A percentile compares a stretch with the other conserved stretches of the same genome.
Evolutionary conservation across 2,329 filamentous ascomycete genomes (phyloP).

Genomic region (Colletotrichum sp.): DNA sequence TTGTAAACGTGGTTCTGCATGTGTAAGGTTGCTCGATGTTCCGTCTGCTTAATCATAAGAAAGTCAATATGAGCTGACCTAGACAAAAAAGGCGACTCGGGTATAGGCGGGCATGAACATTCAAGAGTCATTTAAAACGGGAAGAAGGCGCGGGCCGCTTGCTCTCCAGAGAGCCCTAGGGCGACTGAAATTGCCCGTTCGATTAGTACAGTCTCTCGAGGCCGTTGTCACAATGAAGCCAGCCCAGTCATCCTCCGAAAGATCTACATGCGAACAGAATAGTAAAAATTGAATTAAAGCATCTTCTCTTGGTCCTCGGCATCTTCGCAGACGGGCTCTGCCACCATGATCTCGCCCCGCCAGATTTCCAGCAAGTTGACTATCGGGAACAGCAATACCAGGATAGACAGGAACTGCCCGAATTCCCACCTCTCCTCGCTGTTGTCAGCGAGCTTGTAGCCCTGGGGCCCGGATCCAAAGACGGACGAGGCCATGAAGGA

Average conservation of each 20-base stretch:
- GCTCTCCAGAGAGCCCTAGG: rapidly evolving
- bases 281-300: background rate
- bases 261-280: background rate
- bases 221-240: background rate
- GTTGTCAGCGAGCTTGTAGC: slow-evolving; percentile 53
- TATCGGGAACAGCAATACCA: slow-evolving; percentile 64
- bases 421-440: slow-evolving; percentile 67
- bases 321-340: background rate
- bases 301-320: background rate
- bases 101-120: background rate
- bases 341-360: slow-evolving; percentile 50
- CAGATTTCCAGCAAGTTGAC: slow-evolving; percentile 66
- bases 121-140: rapidly evolving
- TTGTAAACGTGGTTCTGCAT: background rate
- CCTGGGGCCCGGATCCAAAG: slow-evolving; percentile 53
- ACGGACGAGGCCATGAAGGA: slow-evolving; percentile 65
- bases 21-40: background rate
- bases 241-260: background rate
- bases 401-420: slow-evolving; percentile 64
- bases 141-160: background rate
- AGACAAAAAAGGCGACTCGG: background rate
- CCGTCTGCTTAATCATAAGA: background rate
- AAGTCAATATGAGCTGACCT: background rate
- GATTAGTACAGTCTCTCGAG: background rate
- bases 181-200: background rate